A percentile compares a stretch with the other conserved stretches of the same genome.
phyloP scores from a whole-genome alignment of 208 protist genomes.

The Crithidia mellificae region DNA sequence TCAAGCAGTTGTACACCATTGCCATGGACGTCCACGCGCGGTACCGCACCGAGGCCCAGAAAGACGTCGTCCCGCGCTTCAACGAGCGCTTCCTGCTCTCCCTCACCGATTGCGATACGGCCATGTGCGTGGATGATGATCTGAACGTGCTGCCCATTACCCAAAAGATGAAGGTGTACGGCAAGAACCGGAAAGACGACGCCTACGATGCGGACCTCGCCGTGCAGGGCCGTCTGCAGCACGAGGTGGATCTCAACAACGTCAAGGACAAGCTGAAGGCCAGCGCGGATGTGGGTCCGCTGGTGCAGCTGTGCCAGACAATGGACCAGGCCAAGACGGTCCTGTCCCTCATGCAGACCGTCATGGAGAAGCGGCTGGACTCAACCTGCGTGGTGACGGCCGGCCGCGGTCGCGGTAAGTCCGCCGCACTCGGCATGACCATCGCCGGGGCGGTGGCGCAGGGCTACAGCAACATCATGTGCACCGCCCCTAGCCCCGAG shows the following conservation, averaged over 20 bases:
- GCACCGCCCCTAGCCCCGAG: slow-evolving; percentile 97
- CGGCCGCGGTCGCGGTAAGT: slow-evolving; percentile 98
- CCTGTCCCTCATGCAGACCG: slow-evolving; percentile 97
- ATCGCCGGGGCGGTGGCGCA: slow-evolving; percentile 96
- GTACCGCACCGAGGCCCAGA: slow-evolving; percentile 84
- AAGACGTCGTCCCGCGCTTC: slow-evolving; percentile 96
- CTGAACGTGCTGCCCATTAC: slow-evolving; percentile 98
- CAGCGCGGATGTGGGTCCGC: slow-evolving; percentile 83
- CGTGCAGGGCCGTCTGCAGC: slow-evolving; percentile 71
- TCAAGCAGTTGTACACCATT: slow-evolving; percentile 98
- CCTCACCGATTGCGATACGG: slow-evolving; percentile 93
- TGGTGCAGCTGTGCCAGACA: slow-evolving; percentile 93
- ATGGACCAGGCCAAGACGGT: slow-evolving; percentile 98
- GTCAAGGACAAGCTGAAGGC: slow-evolving; percentile 82
- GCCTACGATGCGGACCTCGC: slow-evolving; percentile 70
- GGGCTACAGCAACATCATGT: slow-evolving; percentile 99
- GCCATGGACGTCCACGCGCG: slow-evolving; percentile 99
- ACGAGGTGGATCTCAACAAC: slow-evolving; percentile 80
- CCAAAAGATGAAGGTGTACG: slow-evolving; percentile 69
- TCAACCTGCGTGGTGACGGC: slow-evolving; percentile 97
- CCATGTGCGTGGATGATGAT: slow-evolving; percentile 98
- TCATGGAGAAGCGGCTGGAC: slow-evolving; percentile 96
- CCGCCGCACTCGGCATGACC: slow-evolving; percentile 92
- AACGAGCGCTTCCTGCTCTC: slow-evolving; percentile 99
- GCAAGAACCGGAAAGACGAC: slow-evolving; percentile 35